These are phyloP conservation scores for Aspergillus latus DNA, from an alignment of 2,329 filamentous ascomycete species.

Conservation along the genomic window DNA sequence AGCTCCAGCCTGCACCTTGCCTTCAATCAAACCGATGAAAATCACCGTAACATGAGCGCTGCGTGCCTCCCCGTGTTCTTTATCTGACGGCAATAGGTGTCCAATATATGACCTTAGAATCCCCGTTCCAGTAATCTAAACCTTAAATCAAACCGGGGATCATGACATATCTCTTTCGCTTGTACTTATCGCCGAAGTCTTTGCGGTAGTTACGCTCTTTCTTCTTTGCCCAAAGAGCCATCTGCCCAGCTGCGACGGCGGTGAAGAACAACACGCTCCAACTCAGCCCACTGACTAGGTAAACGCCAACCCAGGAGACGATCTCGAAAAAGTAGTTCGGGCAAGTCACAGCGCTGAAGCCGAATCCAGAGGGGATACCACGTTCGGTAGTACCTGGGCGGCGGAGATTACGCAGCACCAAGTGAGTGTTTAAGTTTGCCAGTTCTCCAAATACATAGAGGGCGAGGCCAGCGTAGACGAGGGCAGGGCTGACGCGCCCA, in stretches of 20 bases:
- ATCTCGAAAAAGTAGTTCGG: slow-evolving; percentile 97
- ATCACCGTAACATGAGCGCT: not conserved
- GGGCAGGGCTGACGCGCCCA: slow-evolving; percentile 45
- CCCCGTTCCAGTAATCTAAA: not conserved
- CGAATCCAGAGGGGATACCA: slow-evolving; percentile 81
- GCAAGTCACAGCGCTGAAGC: slow-evolving; percentile 85
- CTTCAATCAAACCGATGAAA: not conserved
- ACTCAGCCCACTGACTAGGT: slow-evolving; percentile 71
- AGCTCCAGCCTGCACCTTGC: not conserved
- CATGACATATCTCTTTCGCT: slow-evolving; percentile 86
- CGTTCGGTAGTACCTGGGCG: slow-evolving; percentile 78
- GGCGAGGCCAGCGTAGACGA: slow-evolving; percentile 68
- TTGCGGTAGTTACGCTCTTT: slow-evolving; percentile 89
- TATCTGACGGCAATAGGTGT: not conserved
- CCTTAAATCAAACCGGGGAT: slow-evolving; percentile 72
- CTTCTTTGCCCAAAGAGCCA: slow-evolving; percentile 84
- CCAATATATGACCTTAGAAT: not conserved
- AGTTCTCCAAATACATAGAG: slow-evolving; percentile 77
- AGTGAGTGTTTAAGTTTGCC: slow-evolving; percentile 76
- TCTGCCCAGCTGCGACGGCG: slow-evolving; percentile 69
- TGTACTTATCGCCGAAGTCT: slow-evolving; percentile 90
- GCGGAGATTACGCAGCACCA: slow-evolving; percentile 74
- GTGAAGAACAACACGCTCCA: slow-evolving; percentile 77
- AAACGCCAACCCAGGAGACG: slow-evolving; percentile 80
- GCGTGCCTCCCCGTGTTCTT: not conserved